Evolutionary conservation across 331 rosid species (phyloP), one percentile per base, ranked within the genome.

Genomic region (Rhamnella rubrinervis): DNA sequence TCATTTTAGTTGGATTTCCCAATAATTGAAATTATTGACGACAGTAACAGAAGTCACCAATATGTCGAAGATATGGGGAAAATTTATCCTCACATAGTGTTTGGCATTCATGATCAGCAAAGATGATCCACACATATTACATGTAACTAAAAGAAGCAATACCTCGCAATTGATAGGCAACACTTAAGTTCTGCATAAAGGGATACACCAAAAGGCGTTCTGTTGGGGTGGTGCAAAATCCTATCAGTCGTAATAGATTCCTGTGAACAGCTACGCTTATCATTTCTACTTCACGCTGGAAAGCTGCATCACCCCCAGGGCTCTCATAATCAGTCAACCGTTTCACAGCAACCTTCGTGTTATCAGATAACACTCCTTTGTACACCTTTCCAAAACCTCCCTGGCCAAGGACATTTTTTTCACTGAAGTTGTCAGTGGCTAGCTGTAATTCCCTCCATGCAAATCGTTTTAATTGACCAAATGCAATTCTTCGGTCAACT

Each of bases 351-450:
- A 93, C 84, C 80, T 86, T 90, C 64, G 90, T 88, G 77, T 71
- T 77, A 84, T 93, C 96, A 62, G 85, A 69, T 59, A 93, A 88
- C 77, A 93, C 93, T 60, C 97, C 98, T 82, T 86, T 90, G 71
- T 93, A 93, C 72, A 93, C 97, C 85, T 90, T 90, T 75, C 98
- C 98, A 75, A 93, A 93, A 77, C 98, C 98, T 76, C 97, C 97
- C 78, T 88, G 98, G 66, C 98, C 98, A 65, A 93, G 51, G 78
- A 93, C 96, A 77, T 88, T 88, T 84, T 85, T 90, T 80, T 93
- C 96, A 46, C 84, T 88, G 80, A 93, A 93, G 71, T 76, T 79
- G 77, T 90, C 97, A 15, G 98, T 90, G 60, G 98, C 97, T 52
- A 90, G 63, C 82, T 93, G 97, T 66, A 93, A 74, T 76, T 93